Evolutionary conservation across 2,329 filamentous ascomycete species (phyloP).

Genomic region (Trichoderma atroviride): DNA sequence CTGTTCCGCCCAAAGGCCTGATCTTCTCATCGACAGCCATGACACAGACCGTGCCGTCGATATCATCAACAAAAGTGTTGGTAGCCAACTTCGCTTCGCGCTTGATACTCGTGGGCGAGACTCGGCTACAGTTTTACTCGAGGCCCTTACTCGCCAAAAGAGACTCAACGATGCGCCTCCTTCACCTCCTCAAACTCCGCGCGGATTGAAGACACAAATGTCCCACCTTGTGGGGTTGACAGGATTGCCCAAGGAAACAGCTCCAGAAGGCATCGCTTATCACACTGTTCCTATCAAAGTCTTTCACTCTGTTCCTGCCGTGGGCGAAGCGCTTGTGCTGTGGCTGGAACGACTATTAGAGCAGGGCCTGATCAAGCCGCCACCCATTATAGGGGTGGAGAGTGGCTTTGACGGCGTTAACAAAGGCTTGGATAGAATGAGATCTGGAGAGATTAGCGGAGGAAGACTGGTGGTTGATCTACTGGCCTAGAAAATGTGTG

Average conservation of each 20-base stretch:
- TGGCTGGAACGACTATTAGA: conserved; percentile 71
- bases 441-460: conserved; percentile 67
- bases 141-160: conserved; percentile 48
- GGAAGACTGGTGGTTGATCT: conserved; percentile 65
- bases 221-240: conserved; percentile 69
- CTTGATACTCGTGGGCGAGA: conserved; percentile 70
- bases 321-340: conserved; percentile 63
- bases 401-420: conserved; percentile 70
- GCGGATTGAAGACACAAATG: conserved; percentile 30
- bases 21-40: conserved; percentile 67
- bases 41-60: conserved; percentile 66
- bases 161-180: conserved; percentile 34
- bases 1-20: conserved; percentile 49
- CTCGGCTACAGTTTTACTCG: conserved; percentile 60
- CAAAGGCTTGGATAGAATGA: conserved; percentile 65
- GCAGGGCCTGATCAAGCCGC: conserved; percentile 55
- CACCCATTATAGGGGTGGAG: conserved; percentile 66
- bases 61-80: conserved; percentile 63
- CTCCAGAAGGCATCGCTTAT: conserved; percentile 50
- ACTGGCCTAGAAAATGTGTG: background rate
- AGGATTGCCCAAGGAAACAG: conserved; percentile 63
- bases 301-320: conserved; percentile 67
- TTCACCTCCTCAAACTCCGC: conserved; percentile 46
- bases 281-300: conserved; percentile 75
- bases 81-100: conserved; percentile 63